phyloP scores from a whole-genome alignment of 2,329 filamentous ascomycete genomes.

The Nigrospora sphaerica region DNA sequence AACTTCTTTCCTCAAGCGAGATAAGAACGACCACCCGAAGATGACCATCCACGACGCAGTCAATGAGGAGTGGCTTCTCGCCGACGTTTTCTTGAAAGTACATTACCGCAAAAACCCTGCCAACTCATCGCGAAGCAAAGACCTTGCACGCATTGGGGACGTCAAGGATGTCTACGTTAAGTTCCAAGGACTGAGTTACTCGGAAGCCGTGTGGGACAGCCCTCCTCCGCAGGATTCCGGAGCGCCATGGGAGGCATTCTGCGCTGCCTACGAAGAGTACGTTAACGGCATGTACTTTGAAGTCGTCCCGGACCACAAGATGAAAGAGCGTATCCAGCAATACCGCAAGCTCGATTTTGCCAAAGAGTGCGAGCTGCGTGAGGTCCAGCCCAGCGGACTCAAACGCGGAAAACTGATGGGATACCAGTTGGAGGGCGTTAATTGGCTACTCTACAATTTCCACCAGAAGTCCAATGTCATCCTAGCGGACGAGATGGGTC shows the following conservation, averaged over 20 bases:
- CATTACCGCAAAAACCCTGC: slow-evolving; percentile 47
- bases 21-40: slow-evolving; percentile 55
- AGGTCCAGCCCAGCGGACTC: slow-evolving; percentile 66
- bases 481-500: slow-evolving; percentile 94
- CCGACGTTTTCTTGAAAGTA: slow-evolving; percentile 85
- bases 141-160: slow-evolving; percentile 63
- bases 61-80: slow-evolving; percentile 75
- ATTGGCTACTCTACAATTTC: slow-evolving; percentile 93
- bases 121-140: slow-evolving; percentile 57
- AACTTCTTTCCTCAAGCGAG: slow-evolving; percentile 67
- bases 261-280: slow-evolving; percentile 79
- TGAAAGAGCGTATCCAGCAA: slow-evolving; percentile 62
- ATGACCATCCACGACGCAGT: slow-evolving; percentile 72
- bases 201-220: slow-evolving; percentile 84
- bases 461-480: slow-evolving; percentile 78
- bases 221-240: slow-evolving; percentile 60
- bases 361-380: slow-evolving; percentile 51
- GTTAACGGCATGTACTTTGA: slow-evolving; percentile 69
- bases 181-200: slow-evolving; percentile 86
- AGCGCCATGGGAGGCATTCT: slow-evolving; percentile 72
- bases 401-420: slow-evolving; percentile 79
- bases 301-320: slow-evolving; percentile 44
- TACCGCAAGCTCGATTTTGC: slow-evolving; percentile 62
- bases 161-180: slow-evolving; percentile 76
- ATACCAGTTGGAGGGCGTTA: slow-evolving; percentile 88